These are phyloP conservation scores for Bruguiera sexangula DNA, from an alignment of 345 rosid species.

Conservation along the genomic window DNA sequence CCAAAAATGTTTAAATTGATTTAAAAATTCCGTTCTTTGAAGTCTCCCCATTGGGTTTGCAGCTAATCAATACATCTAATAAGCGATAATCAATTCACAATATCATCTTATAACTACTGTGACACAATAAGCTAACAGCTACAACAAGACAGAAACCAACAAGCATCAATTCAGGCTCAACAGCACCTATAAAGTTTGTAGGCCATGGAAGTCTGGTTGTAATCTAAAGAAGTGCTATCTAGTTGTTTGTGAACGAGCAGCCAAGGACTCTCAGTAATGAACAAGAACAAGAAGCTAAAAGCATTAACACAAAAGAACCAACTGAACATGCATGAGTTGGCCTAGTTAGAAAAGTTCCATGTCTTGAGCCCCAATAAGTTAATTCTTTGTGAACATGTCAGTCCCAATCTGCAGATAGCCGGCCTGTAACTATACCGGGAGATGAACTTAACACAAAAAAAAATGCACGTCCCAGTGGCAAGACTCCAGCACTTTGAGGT, in stretches of 20 bases:
- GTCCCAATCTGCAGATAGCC: too few species aligned
- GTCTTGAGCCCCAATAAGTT: too few species aligned
- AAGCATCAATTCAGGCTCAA: neutral
- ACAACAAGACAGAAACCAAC: neutral
- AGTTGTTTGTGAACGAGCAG: too few species aligned
- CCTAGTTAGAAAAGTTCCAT: too few species aligned
- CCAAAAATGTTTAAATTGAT: neutral
- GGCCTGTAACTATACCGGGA: too few species aligned
- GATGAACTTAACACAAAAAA: too few species aligned
- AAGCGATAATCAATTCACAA: neutral
- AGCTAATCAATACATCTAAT: neutral
- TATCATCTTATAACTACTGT: neutral
- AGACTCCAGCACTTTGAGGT: too few species aligned
- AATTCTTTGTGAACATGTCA: too few species aligned
- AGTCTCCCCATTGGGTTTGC: too few species aligned
- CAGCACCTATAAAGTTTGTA: neutral
- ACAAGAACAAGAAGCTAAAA: neutral
- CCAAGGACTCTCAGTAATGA: neutral
- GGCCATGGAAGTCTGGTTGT: conserved; percentile 10
- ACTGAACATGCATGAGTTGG: neutral
- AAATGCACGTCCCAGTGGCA: too few species aligned
- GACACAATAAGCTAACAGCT: neutral
- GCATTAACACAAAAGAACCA: neutral
- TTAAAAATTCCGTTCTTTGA: too few species aligned
- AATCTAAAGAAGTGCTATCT: conserved; percentile 3